Evolutionary conservation across 495 filamentous ascomycete genomes (phyloP), one percentile per base, ranked within the genome.

Genomic region (Annulohypoxylon moriforme): DNA sequence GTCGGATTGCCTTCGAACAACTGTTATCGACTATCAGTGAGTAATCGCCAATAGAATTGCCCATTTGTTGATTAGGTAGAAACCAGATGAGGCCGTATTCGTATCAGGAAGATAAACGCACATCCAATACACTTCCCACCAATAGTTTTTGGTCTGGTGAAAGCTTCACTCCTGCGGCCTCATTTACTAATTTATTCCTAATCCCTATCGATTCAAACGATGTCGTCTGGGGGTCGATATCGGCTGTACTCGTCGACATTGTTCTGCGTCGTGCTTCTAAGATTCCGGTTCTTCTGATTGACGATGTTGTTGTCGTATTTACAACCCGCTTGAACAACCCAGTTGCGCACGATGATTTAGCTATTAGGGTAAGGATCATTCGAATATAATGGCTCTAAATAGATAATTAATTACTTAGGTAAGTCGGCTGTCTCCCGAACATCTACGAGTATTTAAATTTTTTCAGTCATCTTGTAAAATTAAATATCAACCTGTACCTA

Each of bases 1-100:
- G 85, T 83, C 0, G 88, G 86, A 8, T 81, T 76, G 59, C 87
- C 87, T 46, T 85, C 84, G 75, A 89, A 90, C 53, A 90, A 80
- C 84, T 85, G 44, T 24, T 7, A 11, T 8, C 31, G 18, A 36
- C 22, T 16, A 16, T 14, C 27, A 55, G 6, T 11, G 10, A 25
- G 14, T 16, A 3, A n/a, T 36, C 27, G 18, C 16, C 14, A 31
- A 16, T 47, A n/a, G 3, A 0, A 4, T n/a, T 40, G 4, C 36
- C 20, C 8, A 11, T 25, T 8, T 9, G 20, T 13, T 2, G 6
- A 4, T 25, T 24, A 11, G n/a, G n/a, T n/a, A n/a, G n/a, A 9
- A 50, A 50, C 8, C 46, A 14, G 10, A 14, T 3, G 9, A 5
- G 1, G 11, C 9, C 5, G 20, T 9, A 13, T 33, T 13, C 44